Evolutionary conservation across 139 green algal genomes (phyloP).

Genomic region (Micractinium conductrix): DNA sequence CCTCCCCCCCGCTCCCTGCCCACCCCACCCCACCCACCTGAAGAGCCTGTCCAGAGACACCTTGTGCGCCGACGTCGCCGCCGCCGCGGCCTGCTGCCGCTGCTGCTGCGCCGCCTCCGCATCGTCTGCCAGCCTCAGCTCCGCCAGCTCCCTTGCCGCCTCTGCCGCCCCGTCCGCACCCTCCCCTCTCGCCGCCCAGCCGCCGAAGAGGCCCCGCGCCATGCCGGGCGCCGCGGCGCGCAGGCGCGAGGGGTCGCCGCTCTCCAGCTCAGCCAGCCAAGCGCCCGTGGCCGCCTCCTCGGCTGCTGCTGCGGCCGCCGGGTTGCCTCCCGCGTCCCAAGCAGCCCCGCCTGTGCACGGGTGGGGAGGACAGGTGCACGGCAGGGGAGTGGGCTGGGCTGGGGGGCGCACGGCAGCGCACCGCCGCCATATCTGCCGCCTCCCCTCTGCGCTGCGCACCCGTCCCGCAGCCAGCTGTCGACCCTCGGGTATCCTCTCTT

Average conservation of each 20-base stretch:
- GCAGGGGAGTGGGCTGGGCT: no score
- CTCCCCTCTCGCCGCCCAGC: slow-evolving; percentile 33
- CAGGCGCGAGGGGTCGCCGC: neutral
- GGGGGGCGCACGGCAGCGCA: no score
- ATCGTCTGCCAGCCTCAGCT: neutral
- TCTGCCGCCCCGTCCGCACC: neutral
- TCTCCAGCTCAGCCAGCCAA: slow-evolving; percentile 64
- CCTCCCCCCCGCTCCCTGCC: neutral
- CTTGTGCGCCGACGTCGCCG: slow-evolving; percentile 29
- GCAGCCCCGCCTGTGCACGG: slow-evolving; percentile 62
- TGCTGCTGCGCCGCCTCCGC: slow-evolving; percentile 10
- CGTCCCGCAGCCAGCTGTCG: no score
- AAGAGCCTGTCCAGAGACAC: slow-evolving; percentile 49
- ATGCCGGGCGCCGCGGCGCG: slow-evolving; percentile 53
- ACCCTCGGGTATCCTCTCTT: no score
- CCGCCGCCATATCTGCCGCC: no score
- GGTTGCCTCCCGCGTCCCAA: slow-evolving; percentile 40
- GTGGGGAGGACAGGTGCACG: no score
- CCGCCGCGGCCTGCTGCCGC: slow-evolving; percentile 22
- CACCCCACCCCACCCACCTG: slow-evolving; percentile 1
- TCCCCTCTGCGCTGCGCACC: no score
- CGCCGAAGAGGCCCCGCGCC: slow-evolving; percentile 61
- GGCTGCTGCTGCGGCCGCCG: slow-evolving; percentile 48
- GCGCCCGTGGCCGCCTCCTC: slow-evolving; percentile 54
- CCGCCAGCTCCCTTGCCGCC: neutral